A percentile compares a stretch with the other conserved stretches of the same genome.
phyloP scores from a whole-genome alignment of 164 flowering plant genomes.

The Stephania japonica region DNA sequence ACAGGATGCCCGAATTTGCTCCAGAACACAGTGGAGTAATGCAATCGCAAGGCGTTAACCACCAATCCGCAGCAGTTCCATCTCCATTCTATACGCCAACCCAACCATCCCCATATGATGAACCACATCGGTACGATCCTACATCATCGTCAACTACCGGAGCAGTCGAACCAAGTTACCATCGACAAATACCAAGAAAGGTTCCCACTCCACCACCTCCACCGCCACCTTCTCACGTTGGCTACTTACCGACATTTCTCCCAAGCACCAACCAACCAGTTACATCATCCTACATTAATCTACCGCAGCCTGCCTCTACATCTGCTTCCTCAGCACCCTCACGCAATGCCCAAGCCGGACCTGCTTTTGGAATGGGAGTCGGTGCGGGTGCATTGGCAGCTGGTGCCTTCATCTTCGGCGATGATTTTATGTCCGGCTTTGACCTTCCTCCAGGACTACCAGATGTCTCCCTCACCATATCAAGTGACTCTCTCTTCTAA shows the following conservation, averaged over 20 bases:
- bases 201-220: constrained; percentile 47
- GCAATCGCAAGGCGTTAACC: constrained; percentile 9
- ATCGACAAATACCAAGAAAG: constrained; percentile 8
- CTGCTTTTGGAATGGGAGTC: constrained; percentile 44
- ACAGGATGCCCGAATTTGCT: constrained; percentile 11
- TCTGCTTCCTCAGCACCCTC: constrained; percentile 30
- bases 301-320: constrained; percentile 23
- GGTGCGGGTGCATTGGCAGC: constrained; percentile 82
- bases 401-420: constrained; percentile 74
- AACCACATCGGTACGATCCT: too few relatives aligned
- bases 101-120: constrained; percentile 13
- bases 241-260: constrained; percentile 53
- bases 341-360: neutral
- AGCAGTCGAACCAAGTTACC: constrained; percentile 27
- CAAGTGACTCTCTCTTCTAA: constrained; percentile 21
- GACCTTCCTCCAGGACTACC: constrained; percentile 33
- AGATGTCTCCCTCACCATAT: constrained; percentile 18
- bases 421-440: constrained; percentile 73
- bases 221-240: constrained; percentile 60
- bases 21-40: constrained; percentile 15
- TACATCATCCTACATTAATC: constrained; percentile 31
- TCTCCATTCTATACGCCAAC: constrained; percentile 26
- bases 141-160: constrained; percentile 19
- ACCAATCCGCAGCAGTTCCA: constrained; percentile 33
- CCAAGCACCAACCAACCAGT: constrained; percentile 32